A percentile compares a stretch with the other conserved stretches of the same genome.
Evolutionary conservation across 192 early-diverging fungal genomes (phyloP).

Genomic region (Coemansia biformis): DNA sequence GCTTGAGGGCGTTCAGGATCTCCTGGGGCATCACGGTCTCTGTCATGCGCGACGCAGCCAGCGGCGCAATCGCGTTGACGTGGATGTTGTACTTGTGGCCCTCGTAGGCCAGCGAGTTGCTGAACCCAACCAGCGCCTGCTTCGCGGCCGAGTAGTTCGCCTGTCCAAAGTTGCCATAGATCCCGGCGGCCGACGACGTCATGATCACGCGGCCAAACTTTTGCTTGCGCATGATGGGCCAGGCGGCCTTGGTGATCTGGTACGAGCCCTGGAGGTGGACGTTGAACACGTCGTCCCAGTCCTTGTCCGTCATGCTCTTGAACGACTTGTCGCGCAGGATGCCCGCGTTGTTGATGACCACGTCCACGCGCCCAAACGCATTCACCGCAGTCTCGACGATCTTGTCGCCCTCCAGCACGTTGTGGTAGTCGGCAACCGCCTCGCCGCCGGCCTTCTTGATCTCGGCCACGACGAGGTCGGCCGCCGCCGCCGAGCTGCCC

Average conservation of each 20-base stretch:
- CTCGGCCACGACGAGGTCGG: conserved; percentile 93
- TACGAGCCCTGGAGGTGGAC: conserved; percentile 94
- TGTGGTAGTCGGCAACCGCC: conserved; percentile 96
- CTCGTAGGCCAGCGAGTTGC: conserved; percentile 87
- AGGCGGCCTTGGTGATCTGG: conserved; percentile 95
- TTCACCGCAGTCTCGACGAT: conserved; percentile 96
- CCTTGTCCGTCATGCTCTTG: conserved; percentile 92
- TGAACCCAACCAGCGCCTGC: conserved; percentile 87
- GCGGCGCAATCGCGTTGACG: conserved; percentile 91
- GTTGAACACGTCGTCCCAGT: conserved; percentile 91
- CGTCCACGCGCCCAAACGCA: conserved; percentile 91
- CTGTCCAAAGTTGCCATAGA: conserved; percentile 99
- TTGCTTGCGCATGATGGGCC: conserved; percentile 92
- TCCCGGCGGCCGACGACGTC: conserved; percentile 93
- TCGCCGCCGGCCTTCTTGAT: conserved; percentile 81
- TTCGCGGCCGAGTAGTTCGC: conserved; percentile 71
- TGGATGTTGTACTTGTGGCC: conserved; percentile 92
- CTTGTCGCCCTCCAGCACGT: conserved; percentile 95
- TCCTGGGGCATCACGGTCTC: conserved; percentile 95
- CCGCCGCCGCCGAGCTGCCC: conserved; percentile 68
- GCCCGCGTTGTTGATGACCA: conserved; percentile 97
- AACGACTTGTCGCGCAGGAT: conserved; percentile 97
- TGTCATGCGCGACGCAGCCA: conserved; percentile 97
- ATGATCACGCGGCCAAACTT: conserved; percentile 91
- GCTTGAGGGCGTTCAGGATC: conserved; percentile 90